A percentile compares a stretch with the other conserved stretches of the same genome.
Conservation (phyloP, 2,329 filamentous ascomycete species). For the Pyrenochaeta sp. region DNA sequence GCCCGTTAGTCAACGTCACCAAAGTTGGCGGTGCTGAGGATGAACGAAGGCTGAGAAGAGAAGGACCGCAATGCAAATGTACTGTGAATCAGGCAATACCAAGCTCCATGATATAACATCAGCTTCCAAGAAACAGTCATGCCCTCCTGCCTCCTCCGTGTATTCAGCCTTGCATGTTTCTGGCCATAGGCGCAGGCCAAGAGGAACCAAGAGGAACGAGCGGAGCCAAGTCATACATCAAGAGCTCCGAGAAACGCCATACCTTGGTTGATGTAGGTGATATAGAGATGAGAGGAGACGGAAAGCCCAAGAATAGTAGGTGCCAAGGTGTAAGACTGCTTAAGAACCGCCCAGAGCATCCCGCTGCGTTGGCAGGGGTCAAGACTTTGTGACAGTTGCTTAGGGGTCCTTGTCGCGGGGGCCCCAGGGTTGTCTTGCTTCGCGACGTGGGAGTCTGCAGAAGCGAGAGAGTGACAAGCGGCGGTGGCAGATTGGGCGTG, state of each 20-base stretch:
- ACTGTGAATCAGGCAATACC: slow-evolving; percentile 8
- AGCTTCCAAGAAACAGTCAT: not conserved
- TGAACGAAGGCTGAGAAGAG: slow-evolving; percentile 22
- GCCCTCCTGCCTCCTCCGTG: slow-evolving; percentile 1
- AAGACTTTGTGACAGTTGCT: slow-evolving; percentile 36
- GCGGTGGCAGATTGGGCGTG: not conserved
- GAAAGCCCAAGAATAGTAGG: slow-evolving; percentile 8
- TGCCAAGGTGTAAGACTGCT: slow-evolving; percentile 24
- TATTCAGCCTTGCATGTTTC: not conserved
- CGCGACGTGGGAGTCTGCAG: slow-evolving; percentile 5
- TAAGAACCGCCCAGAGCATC: slow-evolving; percentile 19
- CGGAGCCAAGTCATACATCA: slow-evolving; percentile 39
- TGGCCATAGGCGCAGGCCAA: slow-evolving; percentile 31
- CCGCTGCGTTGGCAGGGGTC: slow-evolving; percentile 18
- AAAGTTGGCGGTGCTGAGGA: slow-evolving; percentile 8
- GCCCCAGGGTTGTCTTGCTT: not conserved
- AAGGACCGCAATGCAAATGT: slow-evolving; percentile 17
- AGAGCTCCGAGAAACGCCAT: slow-evolving; percentile 18
- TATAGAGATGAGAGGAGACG: slow-evolving; percentile 14
- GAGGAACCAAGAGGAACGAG: slow-evolving; percentile 15
- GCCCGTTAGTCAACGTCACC: slow-evolving; percentile 11
- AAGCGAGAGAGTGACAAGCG: not conserved
- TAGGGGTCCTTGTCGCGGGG: slow-evolving; percentile 15
- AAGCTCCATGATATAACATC: slow-evolving; percentile 23
- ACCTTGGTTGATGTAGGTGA: slow-evolving; percentile 16